Evolutionary conservation across 75 land plant genomes (phyloP).

Genomic region (Cryptomeria japonica): DNA sequence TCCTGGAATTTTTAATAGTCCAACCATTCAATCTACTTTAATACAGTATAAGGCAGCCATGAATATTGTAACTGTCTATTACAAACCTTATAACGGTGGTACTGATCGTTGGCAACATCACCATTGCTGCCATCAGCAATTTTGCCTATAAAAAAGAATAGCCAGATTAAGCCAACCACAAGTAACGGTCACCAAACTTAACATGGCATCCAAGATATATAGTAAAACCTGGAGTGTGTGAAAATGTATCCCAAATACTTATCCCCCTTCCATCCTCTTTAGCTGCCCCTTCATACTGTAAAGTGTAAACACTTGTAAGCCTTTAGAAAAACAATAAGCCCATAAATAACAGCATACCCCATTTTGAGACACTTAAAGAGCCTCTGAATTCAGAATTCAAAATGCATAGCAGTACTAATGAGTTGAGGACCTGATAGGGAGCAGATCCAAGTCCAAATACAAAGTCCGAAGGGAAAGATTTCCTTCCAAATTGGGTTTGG

Average conservation of each 20-base stretch:
- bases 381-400: no score
- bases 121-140: slow-evolving; percentile 23
- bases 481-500: not conserved
- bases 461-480: slow-evolving; percentile 37
- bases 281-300: slow-evolving; percentile 44
- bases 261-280: slow-evolving; percentile 33
- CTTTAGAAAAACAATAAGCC: not conserved
- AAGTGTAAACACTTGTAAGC: not conserved
- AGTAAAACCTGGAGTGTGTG: slow-evolving; percentile 23
- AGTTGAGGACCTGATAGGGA: slow-evolving; percentile 32
- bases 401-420: not conserved
- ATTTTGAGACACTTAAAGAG: not conserved
- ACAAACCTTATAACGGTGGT: slow-evolving; percentile 36
- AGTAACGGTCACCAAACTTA: no score
- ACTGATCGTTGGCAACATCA: slow-evolving; percentile 26
- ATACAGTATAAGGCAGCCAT: not conserved
- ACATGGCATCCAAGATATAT: not conserved
- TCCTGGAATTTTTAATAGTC: slow-evolving; percentile 1
- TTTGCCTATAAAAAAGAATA: slow-evolving; percentile 20
- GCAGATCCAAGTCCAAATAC: slow-evolving; percentile 45
- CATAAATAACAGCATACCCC: not conserved
- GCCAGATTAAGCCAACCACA: not conserved
- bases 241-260: slow-evolving; percentile 41
- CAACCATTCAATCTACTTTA: not conserved
- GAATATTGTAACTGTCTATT: no score